Percentiles rank a stretch among this genome's conserved stretches.
Conservation (phyloP, 1,284 basidiomycete genomes). For the Cryptococcus sp. region DNA sequence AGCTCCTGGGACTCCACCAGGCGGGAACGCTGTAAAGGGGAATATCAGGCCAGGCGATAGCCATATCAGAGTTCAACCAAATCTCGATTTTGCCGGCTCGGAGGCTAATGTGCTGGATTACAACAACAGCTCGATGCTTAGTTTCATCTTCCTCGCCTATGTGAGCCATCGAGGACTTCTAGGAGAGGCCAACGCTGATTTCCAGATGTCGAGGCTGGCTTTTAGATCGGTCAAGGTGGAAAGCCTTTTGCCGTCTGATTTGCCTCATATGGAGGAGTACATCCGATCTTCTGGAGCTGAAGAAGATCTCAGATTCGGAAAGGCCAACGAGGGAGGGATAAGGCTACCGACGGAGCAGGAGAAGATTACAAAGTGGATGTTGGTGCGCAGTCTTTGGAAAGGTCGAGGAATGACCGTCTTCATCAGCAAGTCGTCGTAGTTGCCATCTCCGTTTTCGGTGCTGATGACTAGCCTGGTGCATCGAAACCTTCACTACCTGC, state of each 20-base stretch:
- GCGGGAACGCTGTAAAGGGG: slow-evolving; percentile 7
- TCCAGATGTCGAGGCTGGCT: slow-evolving; percentile 27
- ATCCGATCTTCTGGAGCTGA: slow-evolving; percentile 24
- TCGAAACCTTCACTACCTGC: slow-evolving; percentile 28
- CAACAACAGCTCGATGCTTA: slow-evolving; percentile 35
- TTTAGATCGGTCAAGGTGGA: slow-evolving; percentile 21
- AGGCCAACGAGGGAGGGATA: not conserved
- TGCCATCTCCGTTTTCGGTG: not conserved
- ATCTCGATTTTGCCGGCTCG: slow-evolving; percentile 1
- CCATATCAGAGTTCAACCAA: not conserved
- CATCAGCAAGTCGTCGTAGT: slow-evolving; percentile 20
- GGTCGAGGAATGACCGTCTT: slow-evolving; percentile 26
- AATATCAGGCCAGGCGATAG: slow-evolving; percentile 8
- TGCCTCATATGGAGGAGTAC: slow-evolving; percentile 37
- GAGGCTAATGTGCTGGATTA: slow-evolving; percentile 40
- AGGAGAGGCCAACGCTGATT: slow-evolving; percentile 3
- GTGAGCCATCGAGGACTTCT: slow-evolving; percentile 19
- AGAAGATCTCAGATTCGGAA: not conserved
- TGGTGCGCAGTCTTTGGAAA: slow-evolving; percentile 30
- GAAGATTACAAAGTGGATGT: slow-evolving; percentile 24
- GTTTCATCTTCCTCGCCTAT: slow-evolving; percentile 35
- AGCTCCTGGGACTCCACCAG: not conserved
- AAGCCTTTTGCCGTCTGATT: slow-evolving; percentile 30
- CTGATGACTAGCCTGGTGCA: slow-evolving; percentile 19
- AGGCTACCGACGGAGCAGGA: slow-evolving; percentile 2